A percentile compares a stretch with the other conserved stretches of the same genome.
Conservation (phyloP, 352 stramenopile species). For the Phytopythium helicoides region DNA sequence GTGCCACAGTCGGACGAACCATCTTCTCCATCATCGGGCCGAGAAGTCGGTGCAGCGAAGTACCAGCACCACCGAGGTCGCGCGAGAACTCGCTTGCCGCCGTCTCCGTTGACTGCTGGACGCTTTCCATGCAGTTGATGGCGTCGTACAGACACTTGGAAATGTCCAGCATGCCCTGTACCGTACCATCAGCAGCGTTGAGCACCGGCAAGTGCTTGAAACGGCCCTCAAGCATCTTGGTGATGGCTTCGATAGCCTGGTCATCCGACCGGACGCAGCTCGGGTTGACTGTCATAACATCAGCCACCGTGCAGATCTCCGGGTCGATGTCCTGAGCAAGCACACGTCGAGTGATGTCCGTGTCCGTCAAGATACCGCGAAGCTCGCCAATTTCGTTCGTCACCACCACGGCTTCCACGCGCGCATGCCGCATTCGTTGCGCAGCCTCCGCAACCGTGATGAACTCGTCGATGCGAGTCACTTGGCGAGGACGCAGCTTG, state of each 20-base stretch:
- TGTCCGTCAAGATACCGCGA: slow-evolving; percentile 84
- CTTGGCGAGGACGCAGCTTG: slow-evolving; percentile 72
- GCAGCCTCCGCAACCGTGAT: slow-evolving; percentile 84
- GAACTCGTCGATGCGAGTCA: slow-evolving; percentile 85
- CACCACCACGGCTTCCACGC: slow-evolving; percentile 84
- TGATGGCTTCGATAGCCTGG: slow-evolving; percentile 83
- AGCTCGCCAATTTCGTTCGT: slow-evolving; percentile 81
- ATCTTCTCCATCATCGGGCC: slow-evolving; percentile 90
- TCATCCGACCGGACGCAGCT: slow-evolving; percentile 80
- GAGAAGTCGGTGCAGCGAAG: slow-evolving; percentile 69
- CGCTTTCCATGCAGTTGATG: slow-evolving; percentile 84
- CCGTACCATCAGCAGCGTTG: slow-evolving; percentile 48
- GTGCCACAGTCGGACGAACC: slow-evolving; percentile 79
- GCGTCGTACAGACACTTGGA: slow-evolving; percentile 89
- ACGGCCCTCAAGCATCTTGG: slow-evolving; percentile 85
- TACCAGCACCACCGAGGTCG: slow-evolving; percentile 56
- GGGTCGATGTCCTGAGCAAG: slow-evolving; percentile 80
- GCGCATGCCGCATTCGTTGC: slow-evolving; percentile 76
- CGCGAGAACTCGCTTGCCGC: slow-evolving; percentile 79
- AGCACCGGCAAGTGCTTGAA: slow-evolving; percentile 89
- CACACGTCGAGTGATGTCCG: slow-evolving; percentile 82
- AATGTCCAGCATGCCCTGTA: slow-evolving; percentile 88
- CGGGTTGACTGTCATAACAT: slow-evolving; percentile 84
- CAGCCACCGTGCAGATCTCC: slow-evolving; percentile 69
- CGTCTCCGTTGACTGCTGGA: slow-evolving; percentile 82